Evolutionary conservation across 1,284 basidiomycete species (phyloP), one percentile per base, ranked within the genome.

Genomic region (Trametes hirsuta): DNA sequence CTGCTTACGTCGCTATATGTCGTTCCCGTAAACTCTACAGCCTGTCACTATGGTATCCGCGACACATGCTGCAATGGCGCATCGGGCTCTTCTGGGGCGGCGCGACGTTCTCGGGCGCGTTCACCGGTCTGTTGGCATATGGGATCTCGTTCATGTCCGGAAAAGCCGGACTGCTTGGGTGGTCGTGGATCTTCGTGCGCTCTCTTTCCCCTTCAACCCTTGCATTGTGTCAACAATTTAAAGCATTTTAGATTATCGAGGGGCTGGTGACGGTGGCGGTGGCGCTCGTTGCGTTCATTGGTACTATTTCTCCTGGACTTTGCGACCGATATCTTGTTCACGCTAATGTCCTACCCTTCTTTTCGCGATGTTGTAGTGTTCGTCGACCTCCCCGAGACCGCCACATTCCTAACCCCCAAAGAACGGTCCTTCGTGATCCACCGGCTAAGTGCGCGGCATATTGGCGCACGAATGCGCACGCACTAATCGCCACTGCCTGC

Each of bases 371-470:
- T 30, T 8, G 30, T 36, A 81, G 79, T 85, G 24, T 66, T 88
- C 60, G 82, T 85, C 14, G 86, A 88, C 66, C 84, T 85, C 64
- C 86, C 86, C 0, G 69, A 66, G 5, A 84, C 83, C 0, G 85
- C 85, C 0, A 73, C 63, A 15, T 88, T 87, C 72, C 71, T 88
- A 11, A 86, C 84, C 0, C 79, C 78, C 0, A 84, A 86, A 62
- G 86, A 89, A 66, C 78, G 80, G 5, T 75, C 82, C 0, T 89
- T 79, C 67, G 75, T 88, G 15, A 72, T 88, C n/a, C 82, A 81
- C 76, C 82, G 76, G 64, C 88, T 88, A 73, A 87, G 87, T 84
- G 36, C 6, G 64, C 11, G 4, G 2, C 14, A 30, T 22, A 4
- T 54, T 46, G 76, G 65, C 14, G 9, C 6, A 15, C 21, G 4